These are phyloP conservation scores for Colletotrichum somersetense DNA, from an alignment of 2,329 filamentous ascomycete species.

Conservation along the genomic window DNA sequence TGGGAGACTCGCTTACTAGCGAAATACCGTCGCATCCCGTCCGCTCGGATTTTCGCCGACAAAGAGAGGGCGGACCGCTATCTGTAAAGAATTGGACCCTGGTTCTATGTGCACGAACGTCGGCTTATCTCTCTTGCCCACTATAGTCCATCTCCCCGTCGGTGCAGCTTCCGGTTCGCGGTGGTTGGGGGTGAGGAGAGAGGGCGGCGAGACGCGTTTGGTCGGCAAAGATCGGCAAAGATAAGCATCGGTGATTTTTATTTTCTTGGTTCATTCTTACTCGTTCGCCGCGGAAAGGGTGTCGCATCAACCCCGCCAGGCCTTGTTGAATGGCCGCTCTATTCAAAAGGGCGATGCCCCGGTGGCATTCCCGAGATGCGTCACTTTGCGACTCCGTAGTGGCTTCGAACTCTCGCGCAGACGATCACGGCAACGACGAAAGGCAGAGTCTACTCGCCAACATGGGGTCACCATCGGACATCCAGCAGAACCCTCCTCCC, in stretches of 20 bases:
- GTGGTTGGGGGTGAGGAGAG: constrained; percentile 5
- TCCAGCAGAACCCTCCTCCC: constrained; percentile 17
- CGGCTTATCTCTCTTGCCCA: constrained; percentile 27
- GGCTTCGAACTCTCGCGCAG: constrained; percentile 5
- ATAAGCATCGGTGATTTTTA: constrained; percentile 13
- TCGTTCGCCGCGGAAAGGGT: constrained; percentile 28
- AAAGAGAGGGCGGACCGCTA: constrained; percentile 8
- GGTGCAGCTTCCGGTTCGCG: constrained; percentile 6
- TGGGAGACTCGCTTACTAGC: neutral
- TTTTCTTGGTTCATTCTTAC: neutral
- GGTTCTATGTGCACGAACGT: neutral
- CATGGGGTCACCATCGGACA: constrained; percentile 33
- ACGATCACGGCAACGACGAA: constrained; percentile 18
- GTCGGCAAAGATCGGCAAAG: constrained; percentile 30
- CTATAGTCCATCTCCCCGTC: neutral
- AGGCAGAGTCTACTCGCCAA: constrained; percentile 27
- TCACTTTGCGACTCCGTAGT: neutral
- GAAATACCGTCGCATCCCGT: constrained; percentile 20
- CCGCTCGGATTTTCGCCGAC: constrained; percentile 30
- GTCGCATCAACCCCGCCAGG: neutral
- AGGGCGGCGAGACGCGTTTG: constrained; percentile 8
- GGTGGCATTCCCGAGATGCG: constrained; percentile 4
- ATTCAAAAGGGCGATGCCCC: constrained; percentile 33
- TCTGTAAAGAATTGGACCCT: neutral
- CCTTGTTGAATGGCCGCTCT: constrained; percentile 7